A percentile compares a stretch with the other conserved stretches of the same genome.
phyloP scores from a whole-genome alignment of 1,139 yeast species.

The Pneumocystis canis region DNA sequence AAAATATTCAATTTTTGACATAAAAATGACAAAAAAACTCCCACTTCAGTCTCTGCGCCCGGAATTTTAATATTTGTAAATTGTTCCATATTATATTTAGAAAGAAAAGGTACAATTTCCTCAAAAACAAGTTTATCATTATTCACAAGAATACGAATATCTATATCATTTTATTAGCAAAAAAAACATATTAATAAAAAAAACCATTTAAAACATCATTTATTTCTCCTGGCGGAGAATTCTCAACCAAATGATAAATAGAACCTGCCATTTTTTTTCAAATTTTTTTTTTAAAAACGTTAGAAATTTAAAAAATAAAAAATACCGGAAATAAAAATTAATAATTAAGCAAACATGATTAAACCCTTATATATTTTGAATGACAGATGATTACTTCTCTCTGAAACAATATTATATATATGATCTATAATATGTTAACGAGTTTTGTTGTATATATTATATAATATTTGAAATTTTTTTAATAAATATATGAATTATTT shows the following conservation, averaged over 20 bases:
- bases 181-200: conserved; percentile 2
- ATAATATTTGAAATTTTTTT: too few relatives aligned
- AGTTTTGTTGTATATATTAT: too few relatives aligned
- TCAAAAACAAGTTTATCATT: conserved; percentile 22
- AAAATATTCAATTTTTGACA: conserved; percentile 16
- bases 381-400: neutral
- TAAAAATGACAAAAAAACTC: neutral
- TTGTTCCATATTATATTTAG: conserved; percentile 32
- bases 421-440: too few relatives aligned
- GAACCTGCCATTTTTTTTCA: neutral
- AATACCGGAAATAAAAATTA: neutral
- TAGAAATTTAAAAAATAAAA: conserved; percentile 4
- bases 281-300: neutral
- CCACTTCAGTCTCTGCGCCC: conserved; percentile 20
- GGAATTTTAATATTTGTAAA: conserved; percentile 30
- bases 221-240: conserved; percentile 10
- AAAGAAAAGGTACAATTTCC: conserved; percentile 26
- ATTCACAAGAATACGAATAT: conserved; percentile 26
- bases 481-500: too few relatives aligned
- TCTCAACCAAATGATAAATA: neutral
- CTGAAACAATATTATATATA: too few relatives aligned
- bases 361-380: neutral
- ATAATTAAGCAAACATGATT: neutral
- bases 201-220: conserved; percentile 15
- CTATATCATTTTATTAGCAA: conserved; percentile 6